Evolutionary conservation across 176 grass and related monocot species (phyloP), one percentile per base, ranked within the genome.

Genomic region (Lolium rigidum): DNA sequence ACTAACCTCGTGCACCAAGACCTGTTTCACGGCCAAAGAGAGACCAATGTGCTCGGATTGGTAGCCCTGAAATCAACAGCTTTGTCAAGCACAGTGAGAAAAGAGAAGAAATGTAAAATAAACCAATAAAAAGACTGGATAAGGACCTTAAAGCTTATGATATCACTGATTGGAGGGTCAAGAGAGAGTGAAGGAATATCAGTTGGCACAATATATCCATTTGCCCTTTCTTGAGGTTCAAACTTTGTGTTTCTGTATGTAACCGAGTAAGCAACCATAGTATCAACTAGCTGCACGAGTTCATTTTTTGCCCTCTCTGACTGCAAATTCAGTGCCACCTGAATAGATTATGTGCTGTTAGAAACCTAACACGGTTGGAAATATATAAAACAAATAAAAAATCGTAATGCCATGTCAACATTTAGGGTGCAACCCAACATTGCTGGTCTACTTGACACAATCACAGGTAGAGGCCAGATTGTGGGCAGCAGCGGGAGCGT

Each of bases 221-320:
- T 92, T 68, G 62, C 83, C 78, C 82, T 95, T 85, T 91, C 92
- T 85, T 86, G 84, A 82, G 86, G 70, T 11, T 79, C 86, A 71
- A 59, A 62, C 84, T 98, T 95, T 58, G 82, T 92, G 70, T 90
- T 92, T 94, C 51, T 98, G 79, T 95, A 98, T 58, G 90, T 92
- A 82, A 98, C 78, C 83, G 90, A 98, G 74, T 94, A 92, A 50
- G 90, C 89, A 82, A 95, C 92, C 94, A 98, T 98, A 20, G 97
- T 94, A 92, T 98, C 92, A 77, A 95, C 86, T 83, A 98, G 86
- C 64, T 95, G 81, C 77, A 75, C 75, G 16, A 95, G 87, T 49
- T 95, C 92, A 83, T 98, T 71, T 68, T 92, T 98, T 83, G 94
- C 94, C 87, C 90, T 96, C 71, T 96, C 87, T 46, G 92, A 96